Evolutionary conservation across 768 basidiomycete species (phyloP), one percentile per base, ranked within the genome.

Genomic region (Sarcomyxa edulis): DNA sequence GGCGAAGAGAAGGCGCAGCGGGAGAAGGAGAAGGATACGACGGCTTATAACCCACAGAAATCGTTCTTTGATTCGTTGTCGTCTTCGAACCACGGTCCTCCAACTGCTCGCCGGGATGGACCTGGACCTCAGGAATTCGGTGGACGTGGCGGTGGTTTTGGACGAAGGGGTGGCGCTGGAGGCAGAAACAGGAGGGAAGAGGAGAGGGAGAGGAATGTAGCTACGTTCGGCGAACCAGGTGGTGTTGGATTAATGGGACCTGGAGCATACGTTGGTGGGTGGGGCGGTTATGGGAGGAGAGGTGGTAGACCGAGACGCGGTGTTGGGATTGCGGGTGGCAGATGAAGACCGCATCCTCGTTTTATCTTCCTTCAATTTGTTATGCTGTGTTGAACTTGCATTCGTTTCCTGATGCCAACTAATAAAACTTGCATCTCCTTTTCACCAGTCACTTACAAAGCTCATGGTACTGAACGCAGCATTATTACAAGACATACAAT

Each of bases 171-270:
- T 7, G 69, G 71, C 1, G 62, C 62, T 25, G 69, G 61, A 0
- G 86, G 81, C 1, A 66, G 81, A 37, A 85, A 77, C 48, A 69
- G 87, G 48, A 62, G 88, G 30, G 87, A 91, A 48, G 89, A 90
- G 49, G 88, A 91, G 54, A 61, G 88, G 43, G 85, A 88, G 58
- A 78, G 74, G 59, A 91, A 91, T 50, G 78, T 91, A 7, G 83
- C 84, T 21, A 91, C 88, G 6, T 92, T 92, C 68, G 89, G 88
- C 3, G 88, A 91, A 55, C 78, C 87, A 6, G 86, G 86, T 8
- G 83, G 83, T 33, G 74, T 84, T 12, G 84, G 86, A 5, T 55
- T 86, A 35, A 71, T 87, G 68, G 85, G 85, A 0, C 84, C 84
- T 19, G 83, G 83, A 26, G 81, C 78, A 8, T 38, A 45, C 32